Conservation (phyloP, 2,329 filamentous ascomycete genomes). For the Botrytis tulipae region DNA sequence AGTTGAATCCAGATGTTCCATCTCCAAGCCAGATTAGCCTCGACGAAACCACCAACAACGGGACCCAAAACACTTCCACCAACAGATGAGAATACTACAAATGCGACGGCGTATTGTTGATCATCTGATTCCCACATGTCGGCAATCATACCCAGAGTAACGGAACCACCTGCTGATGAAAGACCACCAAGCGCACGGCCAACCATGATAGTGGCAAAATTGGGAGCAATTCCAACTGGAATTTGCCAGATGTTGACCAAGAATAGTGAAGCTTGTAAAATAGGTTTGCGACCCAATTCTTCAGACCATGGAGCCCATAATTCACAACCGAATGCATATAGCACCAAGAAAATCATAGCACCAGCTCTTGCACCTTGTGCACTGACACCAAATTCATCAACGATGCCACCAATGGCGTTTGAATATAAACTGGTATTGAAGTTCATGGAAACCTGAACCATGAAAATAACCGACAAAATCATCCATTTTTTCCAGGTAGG, state of each 20-base stretch:
- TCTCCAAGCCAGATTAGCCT: slow-evolving; percentile 65
- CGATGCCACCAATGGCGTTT: slow-evolving; percentile 64
- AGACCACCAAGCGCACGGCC: slow-evolving; percentile 69
- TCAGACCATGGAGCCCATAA: slow-evolving; percentile 88
- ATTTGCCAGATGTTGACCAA: slow-evolving; percentile 77
- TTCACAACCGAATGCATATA: slow-evolving; percentile 84
- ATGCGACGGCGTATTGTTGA: slow-evolving; percentile 74
- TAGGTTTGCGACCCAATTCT: slow-evolving; percentile 73
- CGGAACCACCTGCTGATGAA: slow-evolving; percentile 69
- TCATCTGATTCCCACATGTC: slow-evolving; percentile 69
- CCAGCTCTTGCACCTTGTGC: slow-evolving; percentile 68
- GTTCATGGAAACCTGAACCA: slow-evolving; percentile 75
- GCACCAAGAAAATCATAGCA: slow-evolving; percentile 73
- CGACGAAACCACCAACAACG: slow-evolving; percentile 74
- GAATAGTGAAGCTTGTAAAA: slow-evolving; percentile 70
- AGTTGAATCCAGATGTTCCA: slow-evolving; percentile 86
- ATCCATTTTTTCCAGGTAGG: slow-evolving; percentile 64
- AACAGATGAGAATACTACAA: slow-evolving; percentile 76
- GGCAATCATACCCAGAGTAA: slow-evolving; percentile 73
- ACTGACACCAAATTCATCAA: slow-evolving; percentile 65
- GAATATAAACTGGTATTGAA: slow-evolving; percentile 75
- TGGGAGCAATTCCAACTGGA: slow-evolving; percentile 69
- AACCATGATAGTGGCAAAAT: slow-evolving; percentile 68
- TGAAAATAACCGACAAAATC: slow-evolving; percentile 70
- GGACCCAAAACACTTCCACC: slow-evolving; percentile 74